Conservation (phyloP, 129 eudicot species). For the Kitagawia praeruptora region DNA sequence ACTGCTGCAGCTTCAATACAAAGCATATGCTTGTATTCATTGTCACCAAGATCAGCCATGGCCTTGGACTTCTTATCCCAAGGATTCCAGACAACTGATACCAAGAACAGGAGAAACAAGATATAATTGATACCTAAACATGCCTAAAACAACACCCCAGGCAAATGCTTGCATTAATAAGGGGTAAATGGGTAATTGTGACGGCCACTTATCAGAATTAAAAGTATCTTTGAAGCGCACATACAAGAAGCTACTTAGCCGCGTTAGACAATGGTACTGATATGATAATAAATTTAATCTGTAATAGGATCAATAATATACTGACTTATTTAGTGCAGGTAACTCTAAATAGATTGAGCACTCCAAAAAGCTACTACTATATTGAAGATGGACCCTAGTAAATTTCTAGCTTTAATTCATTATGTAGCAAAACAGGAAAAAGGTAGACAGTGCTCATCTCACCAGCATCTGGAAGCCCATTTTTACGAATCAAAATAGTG, state of each 20-base stretch:
- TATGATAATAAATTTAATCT: not conserved
- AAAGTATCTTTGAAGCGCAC: not conserved
- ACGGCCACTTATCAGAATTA: not conserved
- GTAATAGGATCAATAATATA: not conserved
- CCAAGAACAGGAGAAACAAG: not conserved
- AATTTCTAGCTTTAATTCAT: not conserved
- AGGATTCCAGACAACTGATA: constrained; percentile 89
- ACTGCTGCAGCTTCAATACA: constrained; percentile 81
- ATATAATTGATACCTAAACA: not conserved
- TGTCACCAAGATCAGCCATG: constrained; percentile 70
- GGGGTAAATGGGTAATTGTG: not conserved
- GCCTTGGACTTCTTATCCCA: constrained; percentile 87
- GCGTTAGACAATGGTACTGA: not conserved
- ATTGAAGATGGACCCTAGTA: not conserved
- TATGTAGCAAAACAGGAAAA: not conserved
- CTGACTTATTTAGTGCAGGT: not conserved
- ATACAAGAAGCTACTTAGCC: not conserved
- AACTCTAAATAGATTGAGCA: not conserved
- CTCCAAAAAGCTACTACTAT: not conserved
- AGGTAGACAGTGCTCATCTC: constrained; percentile 13
- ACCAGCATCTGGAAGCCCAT: constrained; percentile 90
- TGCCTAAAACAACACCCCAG: not conserved
- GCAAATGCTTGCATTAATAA: not conserved
- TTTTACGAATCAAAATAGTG: constrained; percentile 57
- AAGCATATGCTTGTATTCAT: constrained; percentile 78